Conservation (phyloP, 371 early-diverging fungal genomes). For the Mycotypha africana region DNA sequence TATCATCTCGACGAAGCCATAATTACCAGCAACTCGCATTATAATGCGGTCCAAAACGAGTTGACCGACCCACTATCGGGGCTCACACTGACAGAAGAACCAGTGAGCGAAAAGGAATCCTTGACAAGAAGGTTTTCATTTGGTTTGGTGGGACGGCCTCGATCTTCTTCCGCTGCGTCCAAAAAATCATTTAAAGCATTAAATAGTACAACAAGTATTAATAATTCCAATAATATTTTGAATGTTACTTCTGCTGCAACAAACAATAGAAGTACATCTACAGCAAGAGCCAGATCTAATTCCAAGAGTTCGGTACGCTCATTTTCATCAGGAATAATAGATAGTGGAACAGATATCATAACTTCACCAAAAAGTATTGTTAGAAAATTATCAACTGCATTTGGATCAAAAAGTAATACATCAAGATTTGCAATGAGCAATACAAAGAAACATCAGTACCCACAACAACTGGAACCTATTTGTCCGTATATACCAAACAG, state of each 20-base stretch:
- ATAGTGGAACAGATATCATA: slow-evolving; percentile 18
- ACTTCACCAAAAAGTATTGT: slow-evolving; percentile 38
- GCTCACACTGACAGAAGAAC: neutral
- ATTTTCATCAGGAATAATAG: slow-evolving; percentile 26
- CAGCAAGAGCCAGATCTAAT: slow-evolving; percentile 33
- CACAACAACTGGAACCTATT: slow-evolving; percentile 30
- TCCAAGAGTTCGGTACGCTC: slow-evolving; percentile 40
- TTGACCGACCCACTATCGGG: slow-evolving; percentile 11
- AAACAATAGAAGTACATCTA: slow-evolving; percentile 1
- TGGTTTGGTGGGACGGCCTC: slow-evolving; percentile 34
- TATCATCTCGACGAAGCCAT: neutral
- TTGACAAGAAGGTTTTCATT: slow-evolving; percentile 32
- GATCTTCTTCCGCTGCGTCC: slow-evolving; percentile 39
- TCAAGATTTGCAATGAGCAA: slow-evolving; percentile 6
- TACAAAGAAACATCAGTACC: slow-evolving; percentile 2
- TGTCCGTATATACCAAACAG: slow-evolving; percentile 57
- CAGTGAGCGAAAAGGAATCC: slow-evolving; percentile 14
- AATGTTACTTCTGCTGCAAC: neutral
- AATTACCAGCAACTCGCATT: neutral
- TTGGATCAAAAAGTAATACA: slow-evolving; percentile 11
- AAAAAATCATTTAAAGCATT: slow-evolving; percentile 25
- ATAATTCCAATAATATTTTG: neutral
- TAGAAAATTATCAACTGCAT: slow-evolving; percentile 39
- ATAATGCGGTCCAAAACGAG: neutral
- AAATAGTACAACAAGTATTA: neutral